phyloP scores from a whole-genome alignment of 1,139 yeast genomes.

The Hansenula sp. region DNA sequence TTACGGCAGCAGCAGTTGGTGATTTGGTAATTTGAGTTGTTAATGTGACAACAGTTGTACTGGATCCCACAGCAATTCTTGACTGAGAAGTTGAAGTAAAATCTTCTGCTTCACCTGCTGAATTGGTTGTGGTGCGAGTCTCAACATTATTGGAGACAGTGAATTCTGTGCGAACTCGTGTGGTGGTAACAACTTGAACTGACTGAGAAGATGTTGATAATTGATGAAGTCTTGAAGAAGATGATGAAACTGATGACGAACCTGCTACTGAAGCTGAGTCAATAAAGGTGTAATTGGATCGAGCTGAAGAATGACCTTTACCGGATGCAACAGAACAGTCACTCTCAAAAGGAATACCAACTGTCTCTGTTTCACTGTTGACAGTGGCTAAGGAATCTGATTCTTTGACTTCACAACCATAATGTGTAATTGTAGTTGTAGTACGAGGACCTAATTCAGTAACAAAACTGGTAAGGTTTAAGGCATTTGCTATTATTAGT shows the following conservation, averaged over 20 bases:
- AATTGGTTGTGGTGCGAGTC: background rate
- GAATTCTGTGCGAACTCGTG: background rate
- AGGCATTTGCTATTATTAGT: background rate
- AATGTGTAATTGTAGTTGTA: slow-evolving; percentile 1
- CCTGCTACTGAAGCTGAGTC: background rate
- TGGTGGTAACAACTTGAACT: background rate
- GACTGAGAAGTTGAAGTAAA: background rate
- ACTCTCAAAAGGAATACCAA: background rate
- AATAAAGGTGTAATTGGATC: background rate
- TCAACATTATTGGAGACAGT: background rate
- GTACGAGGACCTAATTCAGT: background rate
- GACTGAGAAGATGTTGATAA: background rate
- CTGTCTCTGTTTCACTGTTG: background rate
- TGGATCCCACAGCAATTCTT: background rate
- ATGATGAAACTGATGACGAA: no score
- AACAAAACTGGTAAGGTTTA: background rate
- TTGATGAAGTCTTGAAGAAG: no score
- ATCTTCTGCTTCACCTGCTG: background rate
- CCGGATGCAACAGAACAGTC: background rate
- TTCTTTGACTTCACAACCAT: background rate
- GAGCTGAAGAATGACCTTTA: no score
- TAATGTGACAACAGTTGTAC: background rate
- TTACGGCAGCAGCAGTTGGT: background rate
- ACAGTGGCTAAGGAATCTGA: background rate
- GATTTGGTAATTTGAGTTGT: background rate